phyloP scores from a whole-genome alignment of 495 filamentous ascomycete genomes.

The Penicillium argentinense region DNA sequence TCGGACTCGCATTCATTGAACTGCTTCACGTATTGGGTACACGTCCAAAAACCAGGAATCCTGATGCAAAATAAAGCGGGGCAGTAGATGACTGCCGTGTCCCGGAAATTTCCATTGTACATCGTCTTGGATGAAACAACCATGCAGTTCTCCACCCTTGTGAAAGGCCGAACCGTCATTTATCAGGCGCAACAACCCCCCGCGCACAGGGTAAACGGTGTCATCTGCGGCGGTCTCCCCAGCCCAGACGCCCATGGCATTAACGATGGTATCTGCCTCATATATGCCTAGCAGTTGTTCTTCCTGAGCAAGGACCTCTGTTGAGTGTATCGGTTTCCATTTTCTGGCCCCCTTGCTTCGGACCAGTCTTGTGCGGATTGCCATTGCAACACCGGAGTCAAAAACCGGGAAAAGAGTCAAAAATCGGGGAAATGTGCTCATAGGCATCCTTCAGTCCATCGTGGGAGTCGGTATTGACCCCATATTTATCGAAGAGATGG shows the following conservation, averaged over 20 bases:
- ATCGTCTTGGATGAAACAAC: too few relatives aligned
- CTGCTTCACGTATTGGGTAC: too few relatives aligned
- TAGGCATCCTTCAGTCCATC: conserved; percentile 50
- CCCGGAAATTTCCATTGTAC: too few relatives aligned
- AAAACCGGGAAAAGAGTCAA: conserved; percentile 48
- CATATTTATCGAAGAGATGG: conserved; percentile 24
- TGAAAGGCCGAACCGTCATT: conserved; percentile 52
- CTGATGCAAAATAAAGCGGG: too few relatives aligned
- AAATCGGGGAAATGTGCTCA: too few relatives aligned
- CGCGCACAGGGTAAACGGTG: conserved; percentile 43
- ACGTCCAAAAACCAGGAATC: too few relatives aligned
- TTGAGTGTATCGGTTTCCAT: conserved; percentile 25
- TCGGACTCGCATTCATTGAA: too few relatives aligned
- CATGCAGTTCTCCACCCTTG: too few relatives aligned
- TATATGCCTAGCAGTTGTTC: conserved; percentile 31
- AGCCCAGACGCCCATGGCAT: conserved; percentile 47
- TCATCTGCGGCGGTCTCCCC: conserved; percentile 36
- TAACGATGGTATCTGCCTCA: conserved; percentile 47
- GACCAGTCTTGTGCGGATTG: conserved; percentile 44
- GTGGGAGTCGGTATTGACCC: conserved; percentile 33
- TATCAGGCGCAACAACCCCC: conserved; percentile 48
- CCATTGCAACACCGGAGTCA: conserved; percentile 51
- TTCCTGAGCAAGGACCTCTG: conserved; percentile 31
- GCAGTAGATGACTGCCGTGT: too few relatives aligned
- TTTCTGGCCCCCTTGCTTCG: conserved; percentile 43